phyloP scores from a whole-genome alignment of 2,329 filamentous ascomycete species.

The Hirsutella thompsonii region DNA sequence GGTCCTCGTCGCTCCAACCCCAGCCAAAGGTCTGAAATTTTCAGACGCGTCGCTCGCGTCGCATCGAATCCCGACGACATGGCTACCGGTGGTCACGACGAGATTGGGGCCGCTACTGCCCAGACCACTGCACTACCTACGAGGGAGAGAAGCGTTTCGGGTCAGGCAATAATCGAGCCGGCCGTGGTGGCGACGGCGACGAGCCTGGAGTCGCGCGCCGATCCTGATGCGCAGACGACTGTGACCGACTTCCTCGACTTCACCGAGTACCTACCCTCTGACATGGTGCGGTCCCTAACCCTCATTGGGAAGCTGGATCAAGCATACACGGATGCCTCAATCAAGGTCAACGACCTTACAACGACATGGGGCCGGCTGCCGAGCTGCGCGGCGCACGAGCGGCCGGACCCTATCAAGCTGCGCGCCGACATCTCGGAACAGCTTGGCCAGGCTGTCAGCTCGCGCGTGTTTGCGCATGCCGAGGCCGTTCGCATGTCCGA shows the following conservation, averaged over 20 bases:
- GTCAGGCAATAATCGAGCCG: constrained; percentile 10
- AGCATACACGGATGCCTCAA: constrained; percentile 42
- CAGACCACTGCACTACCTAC: constrained; percentile 14
- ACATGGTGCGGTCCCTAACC: constrained; percentile 52
- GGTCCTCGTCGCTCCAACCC: not conserved
- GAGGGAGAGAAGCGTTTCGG: constrained; percentile 13
- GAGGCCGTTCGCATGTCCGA: constrained; percentile 52
- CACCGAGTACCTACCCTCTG: constrained; percentile 56
- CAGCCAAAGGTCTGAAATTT: constrained; percentile 1
- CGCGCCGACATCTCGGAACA: constrained; percentile 48
- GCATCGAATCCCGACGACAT: constrained; percentile 5
- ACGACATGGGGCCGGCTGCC: constrained; percentile 44
- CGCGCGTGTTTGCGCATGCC: constrained; percentile 45
- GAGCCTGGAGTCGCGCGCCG: constrained; percentile 38
- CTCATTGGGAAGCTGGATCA: constrained; percentile 52
- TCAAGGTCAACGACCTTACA: constrained; percentile 42
- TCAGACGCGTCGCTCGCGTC: not conserved
- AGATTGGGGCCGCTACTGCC: constrained; percentile 8
- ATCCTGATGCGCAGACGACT: constrained; percentile 57
- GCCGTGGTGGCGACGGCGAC: constrained; percentile 21
- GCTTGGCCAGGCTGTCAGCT: constrained; percentile 38
- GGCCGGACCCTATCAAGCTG: constrained; percentile 35
- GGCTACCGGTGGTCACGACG: constrained; percentile 15
- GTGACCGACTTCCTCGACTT: constrained; percentile 59
- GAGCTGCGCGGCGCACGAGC: constrained; percentile 29